Conservation (phyloP, 768 basidiomycete species). For the Trichaptum fuscoviolaceum region DNA sequence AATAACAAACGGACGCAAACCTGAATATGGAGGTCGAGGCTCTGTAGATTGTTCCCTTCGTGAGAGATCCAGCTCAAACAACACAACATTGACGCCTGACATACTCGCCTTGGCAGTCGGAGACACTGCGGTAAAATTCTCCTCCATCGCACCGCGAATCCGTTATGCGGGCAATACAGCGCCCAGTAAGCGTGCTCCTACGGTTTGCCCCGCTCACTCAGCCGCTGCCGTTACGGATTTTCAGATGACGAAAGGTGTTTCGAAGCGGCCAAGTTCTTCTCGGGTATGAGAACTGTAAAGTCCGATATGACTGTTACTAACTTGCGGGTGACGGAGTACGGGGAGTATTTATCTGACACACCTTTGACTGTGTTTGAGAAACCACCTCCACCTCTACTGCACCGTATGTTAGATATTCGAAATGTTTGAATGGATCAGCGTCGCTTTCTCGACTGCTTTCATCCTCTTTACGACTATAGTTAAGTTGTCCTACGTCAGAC, state of each 20-base stretch:
- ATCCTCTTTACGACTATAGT: neutral
- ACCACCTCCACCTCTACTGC: neutral
- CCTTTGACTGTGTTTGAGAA: neutral
- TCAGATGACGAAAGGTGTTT: neutral
- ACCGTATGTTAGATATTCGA: neutral
- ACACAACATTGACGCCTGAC: neutral
- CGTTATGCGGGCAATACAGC: neutral
- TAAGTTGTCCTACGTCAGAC: neutral
- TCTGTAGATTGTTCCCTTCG: neutral
- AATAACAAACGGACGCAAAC: neutral
- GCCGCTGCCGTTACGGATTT: neutral
- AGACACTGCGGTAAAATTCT: neutral
- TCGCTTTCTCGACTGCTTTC: neutral
- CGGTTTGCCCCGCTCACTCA: neutral
- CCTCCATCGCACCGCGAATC: neutral
- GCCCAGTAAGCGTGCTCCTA: neutral
- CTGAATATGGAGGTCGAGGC: neutral
- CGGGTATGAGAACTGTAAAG: neutral
- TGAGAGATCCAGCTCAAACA: neutral
- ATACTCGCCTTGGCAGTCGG: neutral
- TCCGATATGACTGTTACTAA: neutral
- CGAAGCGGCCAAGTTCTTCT: neutral
- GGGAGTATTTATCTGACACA: neutral
- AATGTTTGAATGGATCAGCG: neutral
- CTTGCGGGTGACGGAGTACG: neutral